Evolutionary conservation across 441 rosid genomes (phyloP).

Genomic region (Brassica balearica): DNA sequence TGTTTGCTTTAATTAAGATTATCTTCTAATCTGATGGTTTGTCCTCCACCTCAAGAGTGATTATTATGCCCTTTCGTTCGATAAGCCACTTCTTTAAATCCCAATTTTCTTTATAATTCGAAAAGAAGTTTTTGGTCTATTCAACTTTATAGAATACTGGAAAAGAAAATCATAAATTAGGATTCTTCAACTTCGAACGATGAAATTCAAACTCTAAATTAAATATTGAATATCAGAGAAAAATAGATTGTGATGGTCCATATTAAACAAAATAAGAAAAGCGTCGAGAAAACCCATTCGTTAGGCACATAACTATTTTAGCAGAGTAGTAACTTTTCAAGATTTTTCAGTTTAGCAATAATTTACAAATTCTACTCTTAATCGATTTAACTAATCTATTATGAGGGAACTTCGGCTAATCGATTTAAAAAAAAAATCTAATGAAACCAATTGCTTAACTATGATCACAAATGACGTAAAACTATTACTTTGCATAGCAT

Average conservation of each 20-base stretch:
- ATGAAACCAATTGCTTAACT: neutral
- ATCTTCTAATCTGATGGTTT: slow-evolving; percentile 32
- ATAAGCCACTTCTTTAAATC: slow-evolving; percentile 34
- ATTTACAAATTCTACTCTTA: neutral
- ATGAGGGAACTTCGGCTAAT: neutral
- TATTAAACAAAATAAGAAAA: slow-evolving; percentile 1
- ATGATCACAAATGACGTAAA: neutral
- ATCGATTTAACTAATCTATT: neutral
- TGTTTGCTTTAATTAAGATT: slow-evolving; percentile 31
- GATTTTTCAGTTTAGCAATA: neutral
- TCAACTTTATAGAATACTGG: neutral
- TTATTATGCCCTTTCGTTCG: slow-evolving; percentile 22
- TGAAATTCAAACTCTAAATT: neutral
- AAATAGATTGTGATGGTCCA: neutral
- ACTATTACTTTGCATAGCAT: neutral
- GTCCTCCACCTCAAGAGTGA: slow-evolving; percentile 29
- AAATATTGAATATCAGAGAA: neutral
- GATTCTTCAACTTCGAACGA: neutral
- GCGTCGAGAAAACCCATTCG: neutral
- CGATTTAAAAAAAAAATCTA: neutral
- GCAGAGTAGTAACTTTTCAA: neutral
- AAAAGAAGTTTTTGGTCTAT: neutral
- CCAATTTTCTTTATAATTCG: neutral
- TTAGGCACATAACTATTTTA: neutral
- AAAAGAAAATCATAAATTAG: neutral